Evolutionary conservation across 768 basidiomycete species (phyloP).

Genomic region (Hortiboletus campestris): DNA sequence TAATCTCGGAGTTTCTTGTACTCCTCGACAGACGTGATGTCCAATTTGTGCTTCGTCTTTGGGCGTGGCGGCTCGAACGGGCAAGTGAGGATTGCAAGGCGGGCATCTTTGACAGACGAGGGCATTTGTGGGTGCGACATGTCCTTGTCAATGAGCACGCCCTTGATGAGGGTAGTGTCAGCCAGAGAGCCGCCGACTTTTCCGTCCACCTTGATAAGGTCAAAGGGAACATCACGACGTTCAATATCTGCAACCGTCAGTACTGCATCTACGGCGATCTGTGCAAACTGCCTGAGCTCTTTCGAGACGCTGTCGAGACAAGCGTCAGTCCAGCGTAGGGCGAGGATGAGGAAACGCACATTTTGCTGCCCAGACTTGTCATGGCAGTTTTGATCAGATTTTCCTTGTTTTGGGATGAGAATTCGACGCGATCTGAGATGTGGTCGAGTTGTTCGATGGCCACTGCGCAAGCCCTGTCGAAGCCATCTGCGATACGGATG

Average conservation of each 20-base stretch:
- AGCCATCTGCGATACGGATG: conserved; percentile 98
- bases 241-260: conserved; percentile 93
- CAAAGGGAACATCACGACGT: conserved; percentile 92
- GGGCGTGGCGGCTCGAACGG: conserved; percentile 99
- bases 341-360: conserved; percentile 47
- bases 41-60: conserved; percentile 98
- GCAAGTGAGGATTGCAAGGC: conserved; percentile 95
- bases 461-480: conserved; percentile 89
- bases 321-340: conserved; percentile 1
- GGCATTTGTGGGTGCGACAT: conserved; percentile 99
- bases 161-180: conserved; percentile 92
- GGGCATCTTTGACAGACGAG: conserved; percentile 79
- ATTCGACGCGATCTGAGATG: conserved; percentile 88
- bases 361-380: conserved; percentile 97
- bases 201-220: conserved; percentile 98
- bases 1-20: conserved; percentile 93
- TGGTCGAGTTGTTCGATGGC: conserved; percentile 88
- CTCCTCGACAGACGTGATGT: conserved; percentile 95
- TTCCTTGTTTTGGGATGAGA: conserved; percentile 74
- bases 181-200: conserved; percentile 97
- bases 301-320: conserved; percentile 78
- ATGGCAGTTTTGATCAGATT: conserved; percentile 93
- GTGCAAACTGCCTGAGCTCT: conserved; percentile 91
- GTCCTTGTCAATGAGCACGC: conserved; percentile 99
- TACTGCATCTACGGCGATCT: conserved; percentile 97